Base-by-base conservation (phyloP, 805 yeast species). In the Monosporozyma siamensis region DNA sequence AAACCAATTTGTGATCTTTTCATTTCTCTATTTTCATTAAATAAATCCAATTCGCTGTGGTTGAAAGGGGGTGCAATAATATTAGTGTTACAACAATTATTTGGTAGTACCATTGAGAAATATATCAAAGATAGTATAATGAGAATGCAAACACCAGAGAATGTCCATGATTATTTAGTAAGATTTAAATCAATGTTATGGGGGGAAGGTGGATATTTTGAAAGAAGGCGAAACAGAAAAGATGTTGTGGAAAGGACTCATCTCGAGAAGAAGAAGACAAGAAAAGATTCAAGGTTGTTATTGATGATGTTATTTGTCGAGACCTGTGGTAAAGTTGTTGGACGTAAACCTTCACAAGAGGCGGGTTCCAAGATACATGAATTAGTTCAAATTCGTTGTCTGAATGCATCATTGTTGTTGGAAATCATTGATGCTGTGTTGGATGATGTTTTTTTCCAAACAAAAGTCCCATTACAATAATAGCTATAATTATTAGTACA, bases 41-140 rank as follows among this genome's bases (percentile, higher is more conserved):
- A 77, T 42, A 69, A 67, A 38, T 70, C 83, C 1, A 78, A 77
- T 38, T 76, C 78, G 38, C 50, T 57, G 21, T 86, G 95, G 95
- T 61, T 89, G 1, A 67, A 95, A 41, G 97, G 95, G 0, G 68
- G 88, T 35, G 95, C 96, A 0, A 68, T 87, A 7, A 71, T 88
- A 30, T 78, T 87, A 4, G 76, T 89, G 3, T 64, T 89, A 41
- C 96, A 88, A 59, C 95, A 87, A 57, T 61, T 89, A 1, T 69
- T 89, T 30, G 97, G 97, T 0, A 83, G 90, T 2, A 82, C 96
- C 0, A 80, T 89, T 40, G 96, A 89, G 55, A 80, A 77, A 55
- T 75, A 74, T 42, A 70, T 78, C 4, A 64, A 79, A 32, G 73
- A 68, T 9, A 50, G 46, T 34, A 48, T 63, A n/a, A 36, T 35